These are phyloP conservation scores for Melampsora medusae DNA, from an alignment of 1,284 basidiomycete genomes.

Conservation along the genomic window DNA sequence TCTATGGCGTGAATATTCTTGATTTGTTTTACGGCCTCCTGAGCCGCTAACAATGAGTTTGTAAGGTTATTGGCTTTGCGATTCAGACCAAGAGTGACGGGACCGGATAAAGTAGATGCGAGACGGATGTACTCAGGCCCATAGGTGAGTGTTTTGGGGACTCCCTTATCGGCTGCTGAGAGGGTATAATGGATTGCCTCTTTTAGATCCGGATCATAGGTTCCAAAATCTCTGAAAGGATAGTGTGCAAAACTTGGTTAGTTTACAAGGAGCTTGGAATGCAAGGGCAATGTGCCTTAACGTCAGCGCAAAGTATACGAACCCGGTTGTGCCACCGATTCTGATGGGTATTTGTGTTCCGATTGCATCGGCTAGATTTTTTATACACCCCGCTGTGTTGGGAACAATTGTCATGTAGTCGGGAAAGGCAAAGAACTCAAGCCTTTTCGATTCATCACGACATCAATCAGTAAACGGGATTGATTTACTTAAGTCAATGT, in stretches of 20 bases:
- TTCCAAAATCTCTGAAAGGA: constrained; percentile 5
- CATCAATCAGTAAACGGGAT: neutral
- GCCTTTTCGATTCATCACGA: neutral
- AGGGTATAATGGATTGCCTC: constrained; percentile 2
- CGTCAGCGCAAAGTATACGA: neutral
- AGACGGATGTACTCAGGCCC: constrained; percentile 11
- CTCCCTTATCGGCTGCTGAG: neutral
- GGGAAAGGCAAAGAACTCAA: constrained; percentile 28
- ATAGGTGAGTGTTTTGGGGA: constrained; percentile 10
- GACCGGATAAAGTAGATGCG: neutral
- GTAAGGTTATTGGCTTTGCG: constrained; percentile 3
- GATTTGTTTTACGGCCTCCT: neutral
- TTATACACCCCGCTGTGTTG: constrained; percentile 12
- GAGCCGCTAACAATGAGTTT: neutral
- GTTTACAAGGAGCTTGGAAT: neutral
- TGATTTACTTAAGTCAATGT: neutral
- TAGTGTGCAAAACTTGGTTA: neutral
- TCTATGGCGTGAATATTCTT: constrained; percentile 57
- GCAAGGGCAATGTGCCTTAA: neutral
- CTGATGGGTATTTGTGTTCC: neutral
- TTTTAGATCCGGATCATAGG: constrained; percentile 2
- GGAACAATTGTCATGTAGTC: constrained; percentile 9
- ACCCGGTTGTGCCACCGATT: constrained; percentile 31
- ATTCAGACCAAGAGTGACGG: constrained; percentile 16
- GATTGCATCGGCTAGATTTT: constrained; percentile 10